phyloP scores from a whole-genome alignment of 257 asterid species.

The Linaria vulgaris region DNA sequence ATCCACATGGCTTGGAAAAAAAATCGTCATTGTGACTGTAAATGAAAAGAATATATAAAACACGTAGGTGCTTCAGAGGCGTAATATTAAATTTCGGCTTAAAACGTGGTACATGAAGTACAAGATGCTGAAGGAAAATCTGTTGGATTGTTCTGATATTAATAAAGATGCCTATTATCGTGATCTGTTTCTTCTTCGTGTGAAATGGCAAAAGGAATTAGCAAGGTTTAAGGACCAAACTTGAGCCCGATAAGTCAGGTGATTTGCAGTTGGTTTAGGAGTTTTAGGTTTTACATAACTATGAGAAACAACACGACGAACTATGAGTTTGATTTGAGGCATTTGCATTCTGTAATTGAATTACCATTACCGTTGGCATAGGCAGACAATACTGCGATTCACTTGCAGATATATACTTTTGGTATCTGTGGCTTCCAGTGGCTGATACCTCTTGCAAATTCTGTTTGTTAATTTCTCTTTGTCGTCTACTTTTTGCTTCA shows the following conservation, averaged over 20 bases:
- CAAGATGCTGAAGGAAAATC: not conserved
- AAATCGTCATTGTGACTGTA: not conserved
- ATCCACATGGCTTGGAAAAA: slow-evolving; percentile 7
- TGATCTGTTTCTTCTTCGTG: not conserved
- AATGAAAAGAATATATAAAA: not conserved
- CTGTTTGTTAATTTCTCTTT: slow-evolving; percentile 8
- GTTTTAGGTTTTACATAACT: not conserved
- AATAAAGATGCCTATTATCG: not conserved
- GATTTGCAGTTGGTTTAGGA: no score
- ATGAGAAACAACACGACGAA: not conserved
- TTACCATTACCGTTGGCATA: no score
- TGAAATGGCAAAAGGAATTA: not conserved
- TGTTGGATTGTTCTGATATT: not conserved
- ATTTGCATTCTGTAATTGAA: no score
- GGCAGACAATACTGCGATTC: no score
- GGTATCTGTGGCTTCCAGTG: no score
- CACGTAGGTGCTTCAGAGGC: no score
- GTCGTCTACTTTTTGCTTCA: not conserved
- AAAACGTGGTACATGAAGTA: no score
- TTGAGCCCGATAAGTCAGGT: not conserved
- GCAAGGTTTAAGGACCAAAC: not conserved
- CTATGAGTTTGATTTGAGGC: no score
- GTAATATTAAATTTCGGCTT: no score
- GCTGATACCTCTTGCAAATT: not conserved
- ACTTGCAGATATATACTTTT: no score